Conservation (phyloP, 2,329 filamentous ascomycete genomes). For the Leptodontidium sp. region DNA sequence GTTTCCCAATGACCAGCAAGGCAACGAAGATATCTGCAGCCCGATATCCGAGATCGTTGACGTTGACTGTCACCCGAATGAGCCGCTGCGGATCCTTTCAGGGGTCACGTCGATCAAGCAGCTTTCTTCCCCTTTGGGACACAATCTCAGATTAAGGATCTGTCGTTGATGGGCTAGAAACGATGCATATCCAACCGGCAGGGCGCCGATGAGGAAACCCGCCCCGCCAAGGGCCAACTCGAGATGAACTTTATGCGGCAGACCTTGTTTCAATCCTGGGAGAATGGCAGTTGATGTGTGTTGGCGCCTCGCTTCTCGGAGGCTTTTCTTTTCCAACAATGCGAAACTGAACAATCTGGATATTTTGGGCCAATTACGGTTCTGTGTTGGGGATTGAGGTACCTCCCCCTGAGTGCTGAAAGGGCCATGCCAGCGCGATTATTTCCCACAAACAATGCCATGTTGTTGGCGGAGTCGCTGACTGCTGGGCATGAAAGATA, state of each 20-base stretch:
- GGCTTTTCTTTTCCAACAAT: slow-evolving; percentile 25
- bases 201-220: neutral
- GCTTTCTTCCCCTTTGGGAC: slow-evolving; percentile 12
- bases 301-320: slow-evolving; percentile 16
- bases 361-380: slow-evolving; percentile 27
- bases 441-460: slow-evolving; percentile 29
- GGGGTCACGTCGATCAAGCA: slow-evolving; percentile 26
- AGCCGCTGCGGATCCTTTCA: slow-evolving; percentile 22
- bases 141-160: slow-evolving; percentile 26
- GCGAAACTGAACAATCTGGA: slow-evolving; percentile 34
- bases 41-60: neutral
- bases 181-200: slow-evolving; percentile 10
- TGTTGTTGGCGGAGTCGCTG: slow-evolving; percentile 9
- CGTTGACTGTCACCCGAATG: slow-evolving; percentile 11
- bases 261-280: slow-evolving; percentile 10
- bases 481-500: neutral
- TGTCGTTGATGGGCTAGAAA: neutral
- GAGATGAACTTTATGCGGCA: slow-evolving; percentile 30
- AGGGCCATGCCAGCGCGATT: slow-evolving; percentile 23
- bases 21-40: neutral
- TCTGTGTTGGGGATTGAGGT: neutral
- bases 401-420: slow-evolving; percentile 11
- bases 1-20: neutral
- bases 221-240: slow-evolving; percentile 21
- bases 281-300: slow-evolving; percentile 1